Evolutionary conservation across 1,284 basidiomycete genomes (phyloP).

Genomic region (Ceratobasidium sp.): DNA sequence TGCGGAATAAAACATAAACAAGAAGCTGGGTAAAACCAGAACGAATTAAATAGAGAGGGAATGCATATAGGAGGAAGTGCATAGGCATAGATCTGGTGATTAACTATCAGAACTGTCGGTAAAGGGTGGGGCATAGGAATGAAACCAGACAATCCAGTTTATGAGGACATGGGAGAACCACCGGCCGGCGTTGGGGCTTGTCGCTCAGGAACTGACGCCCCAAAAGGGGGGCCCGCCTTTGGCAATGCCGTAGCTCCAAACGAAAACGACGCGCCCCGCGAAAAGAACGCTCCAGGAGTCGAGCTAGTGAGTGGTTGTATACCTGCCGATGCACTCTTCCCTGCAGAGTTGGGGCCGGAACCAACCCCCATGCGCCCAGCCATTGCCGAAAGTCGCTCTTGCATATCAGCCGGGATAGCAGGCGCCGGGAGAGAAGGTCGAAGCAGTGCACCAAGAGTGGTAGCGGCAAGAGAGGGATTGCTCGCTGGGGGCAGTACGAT

Average conservation of each 20-base stretch:
- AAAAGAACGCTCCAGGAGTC: not conserved
- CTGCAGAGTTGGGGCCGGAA: not conserved
- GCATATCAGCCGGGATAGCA: conserved; percentile 28
- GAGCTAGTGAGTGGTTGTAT: not conserved
- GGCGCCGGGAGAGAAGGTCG: conserved; percentile 18
- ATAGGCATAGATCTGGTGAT: not conserved
- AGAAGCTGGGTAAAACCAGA: not conserved
- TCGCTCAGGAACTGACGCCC: not conserved
- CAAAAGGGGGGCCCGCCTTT: too few relatives aligned
- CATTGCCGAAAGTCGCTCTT: conserved; percentile 31
- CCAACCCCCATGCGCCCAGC: conserved; percentile 42
- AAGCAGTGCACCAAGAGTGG: conserved; percentile 28
- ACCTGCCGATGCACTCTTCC: not conserved
- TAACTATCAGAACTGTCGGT: conserved; percentile 1
- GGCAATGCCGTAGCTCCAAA: not conserved
- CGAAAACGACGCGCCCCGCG: not conserved
- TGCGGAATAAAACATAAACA: not conserved
- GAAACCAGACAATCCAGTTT: not conserved
- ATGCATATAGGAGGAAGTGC: not conserved
- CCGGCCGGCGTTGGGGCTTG: not conserved
- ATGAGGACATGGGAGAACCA: conserved; percentile 9
- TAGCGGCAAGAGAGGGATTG: conserved; percentile 28
- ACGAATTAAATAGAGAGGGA: not conserved
- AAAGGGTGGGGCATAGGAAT: not conserved
- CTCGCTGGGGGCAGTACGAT: conserved; percentile 23